These are phyloP conservation scores for Calonectria pteridis DNA, from an alignment of 2,329 filamentous ascomycete species.

Conservation along the genomic window DNA sequence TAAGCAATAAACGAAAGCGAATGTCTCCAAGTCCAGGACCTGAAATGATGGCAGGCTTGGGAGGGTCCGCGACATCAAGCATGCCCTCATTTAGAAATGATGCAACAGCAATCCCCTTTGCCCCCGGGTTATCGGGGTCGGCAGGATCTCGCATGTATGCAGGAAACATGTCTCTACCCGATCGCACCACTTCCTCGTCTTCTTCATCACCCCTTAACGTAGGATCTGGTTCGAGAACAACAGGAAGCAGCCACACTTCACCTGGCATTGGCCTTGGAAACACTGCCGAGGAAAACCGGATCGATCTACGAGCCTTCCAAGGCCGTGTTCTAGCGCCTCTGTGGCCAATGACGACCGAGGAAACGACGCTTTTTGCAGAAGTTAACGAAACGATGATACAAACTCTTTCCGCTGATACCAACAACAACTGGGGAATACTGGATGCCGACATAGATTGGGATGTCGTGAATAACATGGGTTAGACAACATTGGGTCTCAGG, in stretches of 20 bases:
- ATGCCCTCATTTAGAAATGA: background rate
- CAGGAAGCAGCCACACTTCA: constrained; percentile 49
- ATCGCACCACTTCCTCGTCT: constrained; percentile 50
- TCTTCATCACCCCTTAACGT: constrained; percentile 47
- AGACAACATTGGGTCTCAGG: background rate
- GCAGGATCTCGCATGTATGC: constrained; percentile 22
- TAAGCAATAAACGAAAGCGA: constrained; percentile 50
- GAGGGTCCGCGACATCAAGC: background rate
- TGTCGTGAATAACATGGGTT: constrained; percentile 8
- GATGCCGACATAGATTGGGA: constrained; percentile 45
- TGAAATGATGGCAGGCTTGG: constrained; percentile 22
- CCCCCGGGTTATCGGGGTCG: background rate
- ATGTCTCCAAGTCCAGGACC: constrained; percentile 44
- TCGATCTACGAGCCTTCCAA: constrained; percentile 50
- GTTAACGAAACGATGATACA: constrained; percentile 43
- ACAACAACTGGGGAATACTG: constrained; percentile 48
- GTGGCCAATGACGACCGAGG: constrained; percentile 48
- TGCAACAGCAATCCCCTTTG: background rate
- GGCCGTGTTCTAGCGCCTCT: constrained; percentile 46
- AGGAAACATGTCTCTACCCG: constrained; percentile 42
- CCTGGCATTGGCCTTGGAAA: constrained; percentile 50
- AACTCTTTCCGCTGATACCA: constrained; percentile 36
- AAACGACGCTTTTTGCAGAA: constrained; percentile 45
- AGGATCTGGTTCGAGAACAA: constrained; percentile 37
- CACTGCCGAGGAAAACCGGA: constrained; percentile 51